These are phyloP conservation scores for Baudoinia panamericana DNA, from an alignment of 495 filamentous ascomycete genomes.

Conservation along the genomic window DNA sequence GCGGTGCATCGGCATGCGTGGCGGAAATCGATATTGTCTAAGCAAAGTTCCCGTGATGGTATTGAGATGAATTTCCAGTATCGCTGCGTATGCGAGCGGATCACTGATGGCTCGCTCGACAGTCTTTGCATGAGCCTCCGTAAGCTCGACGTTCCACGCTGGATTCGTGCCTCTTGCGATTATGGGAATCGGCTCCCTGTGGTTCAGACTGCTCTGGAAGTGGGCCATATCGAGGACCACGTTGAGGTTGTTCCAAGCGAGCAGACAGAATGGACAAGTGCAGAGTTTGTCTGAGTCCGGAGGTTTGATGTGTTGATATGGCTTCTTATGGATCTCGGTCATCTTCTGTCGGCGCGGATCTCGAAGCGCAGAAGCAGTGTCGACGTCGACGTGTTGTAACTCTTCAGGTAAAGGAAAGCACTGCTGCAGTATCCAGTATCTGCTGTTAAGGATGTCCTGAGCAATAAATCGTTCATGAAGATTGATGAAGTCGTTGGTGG, in stretches of 20 bases:
- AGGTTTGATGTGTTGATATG: constrained; percentile 36
- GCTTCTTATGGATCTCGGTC: constrained; percentile 30
- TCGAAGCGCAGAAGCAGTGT: constrained; percentile 27
- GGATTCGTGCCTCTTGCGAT: constrained; percentile 33
- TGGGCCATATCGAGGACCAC: constrained; percentile 41
- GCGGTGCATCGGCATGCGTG: constrained; percentile 26
- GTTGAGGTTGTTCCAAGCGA: constrained; percentile 41
- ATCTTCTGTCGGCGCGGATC: constrained; percentile 29
- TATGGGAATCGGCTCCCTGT: constrained; percentile 38
- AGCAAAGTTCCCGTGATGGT: constrained; percentile 38
- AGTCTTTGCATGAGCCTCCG: constrained; percentile 29
- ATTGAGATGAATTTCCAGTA: constrained; percentile 40
- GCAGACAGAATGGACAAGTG: constrained; percentile 39
- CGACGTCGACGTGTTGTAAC: constrained; percentile 30
- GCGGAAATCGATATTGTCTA: constrained; percentile 36
- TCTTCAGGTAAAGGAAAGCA: constrained; percentile 38
- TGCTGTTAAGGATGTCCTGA: constrained; percentile 27
- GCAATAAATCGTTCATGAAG: constrained; percentile 32
- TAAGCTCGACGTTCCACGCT: constrained; percentile 36
- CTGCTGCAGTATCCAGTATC: constrained; percentile 35
- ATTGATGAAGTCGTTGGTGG: constrained; percentile 31
- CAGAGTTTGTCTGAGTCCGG: constrained; percentile 33
- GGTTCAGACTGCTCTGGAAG: constrained; percentile 40
- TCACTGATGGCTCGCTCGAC: constrained; percentile 33
- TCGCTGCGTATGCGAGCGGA: constrained; percentile 36